phyloP scores from a whole-genome alignment of 257 asterid genomes.

The Solanum pennellii region DNA sequence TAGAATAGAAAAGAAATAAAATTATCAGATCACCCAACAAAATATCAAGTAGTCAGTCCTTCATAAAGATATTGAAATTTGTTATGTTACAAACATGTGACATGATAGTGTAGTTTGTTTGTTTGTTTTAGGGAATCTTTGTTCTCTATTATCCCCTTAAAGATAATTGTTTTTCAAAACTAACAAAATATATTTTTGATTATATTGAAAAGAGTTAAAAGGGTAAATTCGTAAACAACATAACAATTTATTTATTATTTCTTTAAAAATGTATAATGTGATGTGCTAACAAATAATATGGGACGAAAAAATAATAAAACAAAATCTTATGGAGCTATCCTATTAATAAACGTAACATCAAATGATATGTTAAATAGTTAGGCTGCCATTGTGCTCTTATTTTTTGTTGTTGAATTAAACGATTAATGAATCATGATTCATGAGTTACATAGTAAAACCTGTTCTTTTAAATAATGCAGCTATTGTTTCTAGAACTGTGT shows the following conservation, averaged over 20 bases:
- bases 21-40: neutral
- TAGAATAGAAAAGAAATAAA: neutral
- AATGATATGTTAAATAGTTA: neutral
- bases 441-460: neutral
- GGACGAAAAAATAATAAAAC: neutral
- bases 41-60: neutral
- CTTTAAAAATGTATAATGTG: no score
- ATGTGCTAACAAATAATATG: neutral
- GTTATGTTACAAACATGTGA: neutral
- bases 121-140: neutral
- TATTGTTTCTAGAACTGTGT: no score
- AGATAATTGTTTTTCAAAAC: neutral
- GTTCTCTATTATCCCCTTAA: neutral
- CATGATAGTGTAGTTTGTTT: neutral
- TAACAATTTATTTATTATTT: no score
- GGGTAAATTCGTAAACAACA: neutral
- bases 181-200: neutral
- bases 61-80: neutral
- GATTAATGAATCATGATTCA: neutral
- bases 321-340: neutral
- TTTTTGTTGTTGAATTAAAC: neutral
- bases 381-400: neutral
- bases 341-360: neutral
- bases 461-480: neutral
- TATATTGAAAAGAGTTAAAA: neutral